Conservation (phyloP, 768 basidiomycete genomes). For the Megacollybia marginata region DNA sequence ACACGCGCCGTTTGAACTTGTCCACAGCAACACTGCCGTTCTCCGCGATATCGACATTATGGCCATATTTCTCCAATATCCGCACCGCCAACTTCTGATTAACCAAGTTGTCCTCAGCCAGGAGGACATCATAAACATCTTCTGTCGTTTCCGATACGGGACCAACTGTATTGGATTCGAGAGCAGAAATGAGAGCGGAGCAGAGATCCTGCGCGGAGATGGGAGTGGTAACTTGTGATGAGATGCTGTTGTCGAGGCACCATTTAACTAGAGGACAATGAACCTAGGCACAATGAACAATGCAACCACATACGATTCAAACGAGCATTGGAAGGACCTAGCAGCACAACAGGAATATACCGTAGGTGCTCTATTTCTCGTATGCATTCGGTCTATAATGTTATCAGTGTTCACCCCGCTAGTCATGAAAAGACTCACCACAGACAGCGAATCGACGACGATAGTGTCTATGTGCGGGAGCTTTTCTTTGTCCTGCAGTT, state of each 20-base stretch:
- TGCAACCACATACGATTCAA: conserved; percentile 53
- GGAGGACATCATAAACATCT: conserved; percentile 82
- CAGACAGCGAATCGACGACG: conserved; percentile 81
- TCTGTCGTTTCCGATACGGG: conserved; percentile 83
- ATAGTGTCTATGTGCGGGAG: conserved; percentile 92
- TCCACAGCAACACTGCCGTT: conserved; percentile 93
- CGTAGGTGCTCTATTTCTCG: conserved; percentile 91
- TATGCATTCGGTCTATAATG: conserved; percentile 71
- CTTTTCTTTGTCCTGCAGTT: conserved; percentile 74
- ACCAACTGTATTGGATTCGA: conserved; percentile 91
- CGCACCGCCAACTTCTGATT: conserved; percentile 96
- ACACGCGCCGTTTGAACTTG: conserved; percentile 74
- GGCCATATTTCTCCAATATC: conserved; percentile 93
- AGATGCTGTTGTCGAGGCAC: conserved; percentile 95
- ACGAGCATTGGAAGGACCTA: conserved; percentile 71
- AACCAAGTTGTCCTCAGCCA: conserved; percentile 95
- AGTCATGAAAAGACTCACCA: conserved; percentile 46
- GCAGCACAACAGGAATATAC: conserved; percentile 92
- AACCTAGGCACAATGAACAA: conserved; percentile 4
- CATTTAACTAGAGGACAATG: conserved; percentile 64
- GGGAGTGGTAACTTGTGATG: conserved; percentile 89
- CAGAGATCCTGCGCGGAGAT: conserved; percentile 83
- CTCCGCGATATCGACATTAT: conserved; percentile 94
- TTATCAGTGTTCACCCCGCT: neutral
- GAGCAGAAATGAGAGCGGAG: conserved; percentile 85